Base-by-base conservation (phyloP, 1,139 yeast species). In the Candida pseudocylindracea region DNA sequence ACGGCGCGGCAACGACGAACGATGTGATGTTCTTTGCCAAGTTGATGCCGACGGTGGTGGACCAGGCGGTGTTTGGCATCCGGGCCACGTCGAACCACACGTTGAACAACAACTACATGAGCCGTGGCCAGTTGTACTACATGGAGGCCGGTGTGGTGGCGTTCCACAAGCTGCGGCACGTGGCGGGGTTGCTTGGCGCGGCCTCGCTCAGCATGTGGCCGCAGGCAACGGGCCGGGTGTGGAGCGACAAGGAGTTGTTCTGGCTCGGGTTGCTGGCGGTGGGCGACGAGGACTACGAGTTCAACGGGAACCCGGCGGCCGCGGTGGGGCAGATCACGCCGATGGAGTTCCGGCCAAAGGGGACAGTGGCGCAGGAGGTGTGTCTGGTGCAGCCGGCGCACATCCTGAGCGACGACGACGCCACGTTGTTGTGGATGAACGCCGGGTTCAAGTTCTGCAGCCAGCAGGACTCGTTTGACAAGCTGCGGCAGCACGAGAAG, bases 161-260 rank as follows among this genome's bases (percentile, higher is more conserved):
- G n/a, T 32, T 42, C 20, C 33, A 36, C 24, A 35, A 42, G 12
- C 31, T 31, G 8, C 27, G 34, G 2, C 44, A 40, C 30, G 34
- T 41, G 11, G 35, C 30, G 32, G 41, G 39, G 2, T 35, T 39
- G 8, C 30, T 41, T n/a, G 33, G 34, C 2, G 34, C 40, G 13
- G 29, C 37, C 10, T 35, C 36, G 3, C 30, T 41, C 10, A 37
- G 35, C 27, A 36, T 36, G 26, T 38, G 36, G 35, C 33, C 29
- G 24, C 30, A 30, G 10, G 30, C 35, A 15, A 34, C 37, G 7
- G 27, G 33, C 33, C 34, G 32, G 11, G 34, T 41, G 32, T 35
- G 38, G 26, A 43, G 42, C 7, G 45, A 42, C 34, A 41, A 41
- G 31, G 45, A 42, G 30, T 33, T 38, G n/a, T 41, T 38, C 29